These are phyloP conservation scores for Myriosclerotinia curreyana DNA, from an alignment of 2,329 filamentous ascomycete species.

Conservation along the genomic window DNA sequence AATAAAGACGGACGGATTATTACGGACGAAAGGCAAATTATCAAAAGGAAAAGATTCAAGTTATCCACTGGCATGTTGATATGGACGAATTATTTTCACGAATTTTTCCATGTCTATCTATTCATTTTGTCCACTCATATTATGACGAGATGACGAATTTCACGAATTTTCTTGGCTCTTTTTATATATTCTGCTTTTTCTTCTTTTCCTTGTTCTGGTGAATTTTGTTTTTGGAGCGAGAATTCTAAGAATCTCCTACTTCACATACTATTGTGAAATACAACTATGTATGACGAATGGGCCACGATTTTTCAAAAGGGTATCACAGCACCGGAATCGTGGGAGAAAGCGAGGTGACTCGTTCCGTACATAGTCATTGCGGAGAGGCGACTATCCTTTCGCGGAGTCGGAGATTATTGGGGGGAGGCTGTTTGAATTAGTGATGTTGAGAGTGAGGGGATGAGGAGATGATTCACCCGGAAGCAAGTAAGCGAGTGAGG, in stretches of 20 bases:
- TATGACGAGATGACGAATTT: conserved; percentile 21
- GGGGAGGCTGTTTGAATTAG: neutral
- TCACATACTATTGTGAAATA: conserved; percentile 24
- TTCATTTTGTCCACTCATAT: conserved; percentile 19
- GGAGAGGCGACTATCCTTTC: conserved; percentile 27
- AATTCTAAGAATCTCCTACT: neutral
- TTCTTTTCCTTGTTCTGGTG: conserved; percentile 6
- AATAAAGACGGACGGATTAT: conserved; percentile 8
- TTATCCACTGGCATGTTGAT: neutral
- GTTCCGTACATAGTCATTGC: conserved; percentile 34
- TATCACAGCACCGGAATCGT: conserved; percentile 37
- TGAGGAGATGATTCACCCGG: neutral
- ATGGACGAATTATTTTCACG: conserved; percentile 25
- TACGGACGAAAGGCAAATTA: conserved; percentile 4
- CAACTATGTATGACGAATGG: conserved; percentile 28
- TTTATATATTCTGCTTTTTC: conserved; percentile 15
- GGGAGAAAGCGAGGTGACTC: conserved; percentile 38
- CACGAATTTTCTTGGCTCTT: conserved; percentile 16
- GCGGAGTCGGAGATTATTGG: neutral
- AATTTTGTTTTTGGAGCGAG: neutral
- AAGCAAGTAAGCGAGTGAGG: conserved; percentile 35
- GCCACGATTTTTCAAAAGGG: conserved; percentile 29
- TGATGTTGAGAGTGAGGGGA: too few species aligned
- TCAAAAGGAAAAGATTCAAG: conserved; percentile 5
- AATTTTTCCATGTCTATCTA: conserved; percentile 22